A percentile compares a stretch with the other conserved stretches of the same genome.
These are phyloP conservation scores for Aspergillus spinulosporus DNA, from an alignment of 2,329 filamentous ascomycete species.

Conservation along the genomic window DNA sequence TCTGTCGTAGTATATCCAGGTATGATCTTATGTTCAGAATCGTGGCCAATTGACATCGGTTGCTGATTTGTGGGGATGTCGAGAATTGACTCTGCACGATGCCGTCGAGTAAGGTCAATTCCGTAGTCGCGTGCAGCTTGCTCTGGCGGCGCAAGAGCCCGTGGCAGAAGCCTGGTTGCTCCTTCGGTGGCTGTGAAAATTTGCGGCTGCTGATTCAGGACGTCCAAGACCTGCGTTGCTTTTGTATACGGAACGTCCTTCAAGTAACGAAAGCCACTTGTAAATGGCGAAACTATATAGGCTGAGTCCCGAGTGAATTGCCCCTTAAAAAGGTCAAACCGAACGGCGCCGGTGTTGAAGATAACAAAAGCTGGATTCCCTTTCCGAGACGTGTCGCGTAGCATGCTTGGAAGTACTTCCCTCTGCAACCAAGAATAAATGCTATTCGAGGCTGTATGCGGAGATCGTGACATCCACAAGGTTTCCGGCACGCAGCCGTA, in stretches of 20 bases:
- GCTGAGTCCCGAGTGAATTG: slow-evolving; percentile 84
- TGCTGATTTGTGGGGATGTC: slow-evolving; percentile 28
- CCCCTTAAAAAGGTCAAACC: slow-evolving; percentile 94
- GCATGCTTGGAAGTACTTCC: slow-evolving; percentile 68
- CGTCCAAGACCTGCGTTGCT: slow-evolving; percentile 66
- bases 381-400: slow-evolving; percentile 59
- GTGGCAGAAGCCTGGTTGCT: slow-evolving; percentile 20
- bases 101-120: not conserved
- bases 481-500: slow-evolving; percentile 82
- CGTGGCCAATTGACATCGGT: slow-evolving; percentile 22
- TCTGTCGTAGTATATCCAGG: slow-evolving; percentile 89
- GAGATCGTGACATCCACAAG: slow-evolving; percentile 77
- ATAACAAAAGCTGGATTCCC: slow-evolving; percentile 67
- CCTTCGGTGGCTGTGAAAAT: slow-evolving; percentile 40
- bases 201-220: slow-evolving; percentile 60
- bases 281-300: slow-evolving; percentile 85
- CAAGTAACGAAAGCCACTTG: slow-evolving; percentile 72
- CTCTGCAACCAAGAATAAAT: slow-evolving; percentile 80
- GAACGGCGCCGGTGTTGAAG: slow-evolving; percentile 85
- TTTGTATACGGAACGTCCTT: slow-evolving; percentile 76
- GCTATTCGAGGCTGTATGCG: slow-evolving; percentile 71
- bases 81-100: not conserved
- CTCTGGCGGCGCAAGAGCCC: slow-evolving; percentile 48
- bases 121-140: slow-evolving; percentile 35
- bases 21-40: slow-evolving; percentile 44